Base-by-base conservation (phyloP, 305 asterid species). In the Fraxinus velutina region DNA sequence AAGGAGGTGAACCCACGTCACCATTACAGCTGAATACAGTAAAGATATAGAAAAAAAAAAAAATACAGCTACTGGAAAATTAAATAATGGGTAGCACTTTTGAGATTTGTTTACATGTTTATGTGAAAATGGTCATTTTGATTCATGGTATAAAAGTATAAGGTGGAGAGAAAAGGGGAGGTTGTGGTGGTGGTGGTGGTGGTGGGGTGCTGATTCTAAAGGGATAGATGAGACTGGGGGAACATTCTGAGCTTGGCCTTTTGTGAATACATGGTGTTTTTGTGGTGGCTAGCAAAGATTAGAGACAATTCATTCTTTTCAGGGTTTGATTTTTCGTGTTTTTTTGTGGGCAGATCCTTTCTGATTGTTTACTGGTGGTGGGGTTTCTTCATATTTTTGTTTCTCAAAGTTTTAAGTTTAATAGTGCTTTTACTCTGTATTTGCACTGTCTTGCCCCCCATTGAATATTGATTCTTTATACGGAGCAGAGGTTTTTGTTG, bases 211-310 rank as follows among this genome's bases (percentile, higher is more conserved):
- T 89, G 89, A 89, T 87, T 89, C 91, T 89, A 84, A 87, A 87
- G 89, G 80, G 88, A 86, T 74, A 83, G 82, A 78, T 57, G 79
- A 80, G 86, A 84, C 82, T 76, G 81, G 80, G 91, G 83, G 91
- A 89, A 90, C 94, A 87, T 87, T 89, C 89, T 85, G 86, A 82
- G 88, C 84, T 90, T 90, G 93, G 92, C 89, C 66, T 90, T 93
- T 90, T 87, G 90, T 68, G 93, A 85, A 78, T 86, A 89, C 93
- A 90, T 83, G 66, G 91, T 91, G 94, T 93, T 89, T 84, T 88
- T 21, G 82, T 89, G 91, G 95, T 92, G 97, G 93, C 92, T 89
- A 81, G 85, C 97, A 90, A 90, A 89, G 89, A 85, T 85, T 89
- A 83, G 83, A 82, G 91, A 90, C 94, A 87, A 88, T 90, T 86